Percentiles rank a stretch among this genome's conserved stretches.
Evolutionary conservation across 148 eudicot species (phyloP).

Genomic region (Pharnaceum exiguum): DNA sequence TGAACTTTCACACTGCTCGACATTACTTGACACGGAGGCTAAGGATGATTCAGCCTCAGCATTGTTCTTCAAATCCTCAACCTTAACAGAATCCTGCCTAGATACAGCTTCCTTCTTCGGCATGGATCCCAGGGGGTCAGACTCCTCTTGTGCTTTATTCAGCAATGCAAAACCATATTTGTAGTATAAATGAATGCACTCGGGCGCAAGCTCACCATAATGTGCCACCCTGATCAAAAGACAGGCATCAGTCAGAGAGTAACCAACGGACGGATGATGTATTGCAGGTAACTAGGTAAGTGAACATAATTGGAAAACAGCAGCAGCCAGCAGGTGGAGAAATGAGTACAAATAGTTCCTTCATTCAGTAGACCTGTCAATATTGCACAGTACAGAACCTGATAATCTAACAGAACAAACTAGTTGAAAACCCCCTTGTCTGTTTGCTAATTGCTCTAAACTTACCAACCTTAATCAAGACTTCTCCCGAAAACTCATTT

Average conservation of each 20-base stretch:
- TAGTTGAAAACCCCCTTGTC: too few relatives aligned
- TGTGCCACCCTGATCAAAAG: constrained; percentile 50
- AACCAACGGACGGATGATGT: background rate
- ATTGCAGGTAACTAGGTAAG: background rate
- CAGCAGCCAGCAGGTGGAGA: too few relatives aligned
- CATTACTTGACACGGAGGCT: constrained; percentile 51
- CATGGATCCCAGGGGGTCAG: constrained; percentile 73
- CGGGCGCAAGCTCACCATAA: constrained; percentile 85
- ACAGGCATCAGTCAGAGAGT: background rate
- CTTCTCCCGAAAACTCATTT: too few relatives aligned
- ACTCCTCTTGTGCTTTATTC: constrained; percentile 91
- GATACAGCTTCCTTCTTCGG: constrained; percentile 82
- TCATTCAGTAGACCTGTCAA: too few relatives aligned
- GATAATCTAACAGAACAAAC: too few relatives aligned
- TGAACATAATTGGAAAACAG: background rate
- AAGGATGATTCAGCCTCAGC: constrained; percentile 44
- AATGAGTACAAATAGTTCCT: too few relatives aligned
- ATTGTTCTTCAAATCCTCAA: constrained; percentile 33
- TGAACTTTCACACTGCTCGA: constrained; percentile 40
- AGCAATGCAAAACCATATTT: constrained; percentile 84
- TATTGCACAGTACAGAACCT: too few relatives aligned
- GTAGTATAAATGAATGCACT: constrained; percentile 71
- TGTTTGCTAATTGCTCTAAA: too few relatives aligned
- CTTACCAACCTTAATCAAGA: too few relatives aligned
- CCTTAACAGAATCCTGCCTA: constrained; percentile 36